Conservation (phyloP, 208 protist genomes). For the Trypanosoma grayi region DNA sequence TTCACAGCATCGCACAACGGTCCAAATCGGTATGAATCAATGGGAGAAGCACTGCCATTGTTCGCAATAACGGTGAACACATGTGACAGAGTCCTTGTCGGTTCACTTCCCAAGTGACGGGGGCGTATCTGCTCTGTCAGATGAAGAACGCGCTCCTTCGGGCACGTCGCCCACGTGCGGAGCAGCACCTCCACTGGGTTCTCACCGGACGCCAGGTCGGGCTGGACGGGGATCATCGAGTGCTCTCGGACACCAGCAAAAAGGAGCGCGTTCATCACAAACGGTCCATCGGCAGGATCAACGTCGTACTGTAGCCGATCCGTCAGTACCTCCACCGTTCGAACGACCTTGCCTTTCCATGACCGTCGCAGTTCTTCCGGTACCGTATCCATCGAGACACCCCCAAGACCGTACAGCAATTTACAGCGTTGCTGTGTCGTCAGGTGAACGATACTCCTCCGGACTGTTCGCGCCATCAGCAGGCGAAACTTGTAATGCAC, state of each 20-base stretch:
- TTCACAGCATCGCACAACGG: slow-evolving; percentile 68
- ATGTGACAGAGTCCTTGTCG: slow-evolving; percentile 40
- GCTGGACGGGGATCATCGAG: slow-evolving; percentile 55
- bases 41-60: slow-evolving; percentile 26
- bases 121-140: slow-evolving; percentile 74
- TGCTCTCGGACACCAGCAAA: slow-evolving; percentile 68
- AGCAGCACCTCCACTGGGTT: slow-evolving; percentile 84
- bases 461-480: slow-evolving; percentile 60
- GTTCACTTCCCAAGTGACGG: slow-evolving; percentile 48
- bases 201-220: slow-evolving; percentile 23
- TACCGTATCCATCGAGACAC: slow-evolving; percentile 33
- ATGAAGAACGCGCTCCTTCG: slow-evolving; percentile 75
- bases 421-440: slow-evolving; percentile 68
- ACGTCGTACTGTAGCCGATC: slow-evolving; percentile 60
- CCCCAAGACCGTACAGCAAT: slow-evolving; percentile 76
- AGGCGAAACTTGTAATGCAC: slow-evolving; percentile 79
- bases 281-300: slow-evolving; percentile 60
- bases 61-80: slow-evolving; percentile 58
- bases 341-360: slow-evolving; percentile 65
- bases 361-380: slow-evolving; percentile 38
- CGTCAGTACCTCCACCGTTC: slow-evolving; percentile 39
- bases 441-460: slow-evolving; percentile 44
- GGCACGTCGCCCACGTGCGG: slow-evolving; percentile 57
- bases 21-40: slow-evolving; percentile 58
- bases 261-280: slow-evolving; percentile 75